These are phyloP conservation scores for Salix udensis DNA, from an alignment of 345 rosid genomes.

Conservation along the genomic window DNA sequence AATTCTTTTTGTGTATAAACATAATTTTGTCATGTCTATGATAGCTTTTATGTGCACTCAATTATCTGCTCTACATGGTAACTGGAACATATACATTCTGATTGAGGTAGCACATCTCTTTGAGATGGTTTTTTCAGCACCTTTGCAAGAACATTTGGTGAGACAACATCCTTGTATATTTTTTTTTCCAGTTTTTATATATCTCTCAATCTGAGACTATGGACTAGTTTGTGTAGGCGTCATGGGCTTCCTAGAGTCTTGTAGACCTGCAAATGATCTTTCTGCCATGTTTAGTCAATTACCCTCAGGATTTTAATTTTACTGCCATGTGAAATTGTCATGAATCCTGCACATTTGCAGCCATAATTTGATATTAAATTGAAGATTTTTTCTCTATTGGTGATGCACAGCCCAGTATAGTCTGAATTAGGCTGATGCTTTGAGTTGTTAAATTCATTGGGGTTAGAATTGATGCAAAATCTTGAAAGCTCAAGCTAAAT, in stretches of 20 bases:
- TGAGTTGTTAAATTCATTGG: not conserved
- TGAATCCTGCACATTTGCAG: not conserved
- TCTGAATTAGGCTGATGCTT: not conserved
- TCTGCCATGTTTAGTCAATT: not conserved
- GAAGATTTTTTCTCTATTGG: not conserved
- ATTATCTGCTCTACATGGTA: not conserved
- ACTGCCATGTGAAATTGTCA: not conserved
- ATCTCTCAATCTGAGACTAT: not conserved
- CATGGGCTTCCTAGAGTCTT: not conserved
- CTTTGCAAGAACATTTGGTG: not conserved
- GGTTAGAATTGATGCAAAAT: not conserved
- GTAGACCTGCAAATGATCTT: not conserved
- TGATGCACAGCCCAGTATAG: not conserved
- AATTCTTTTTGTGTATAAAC: not conserved
- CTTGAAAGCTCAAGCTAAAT: not conserved
- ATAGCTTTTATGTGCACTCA: not conserved
- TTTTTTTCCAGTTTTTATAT: not conserved
- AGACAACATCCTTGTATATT: not conserved
- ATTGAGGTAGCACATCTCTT: not conserved
- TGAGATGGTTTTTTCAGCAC: not conserved
- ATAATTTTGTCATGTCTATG: not conserved
- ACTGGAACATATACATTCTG: not conserved
- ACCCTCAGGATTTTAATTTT: not conserved
- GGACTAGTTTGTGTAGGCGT: not conserved
- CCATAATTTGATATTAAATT: not conserved